A percentile compares a stretch with the other conserved stretches of the same genome.
Evolutionary conservation across 2,329 filamentous ascomycete species (phyloP).

Genomic region (Colletotrichum tanaceti): DNA sequence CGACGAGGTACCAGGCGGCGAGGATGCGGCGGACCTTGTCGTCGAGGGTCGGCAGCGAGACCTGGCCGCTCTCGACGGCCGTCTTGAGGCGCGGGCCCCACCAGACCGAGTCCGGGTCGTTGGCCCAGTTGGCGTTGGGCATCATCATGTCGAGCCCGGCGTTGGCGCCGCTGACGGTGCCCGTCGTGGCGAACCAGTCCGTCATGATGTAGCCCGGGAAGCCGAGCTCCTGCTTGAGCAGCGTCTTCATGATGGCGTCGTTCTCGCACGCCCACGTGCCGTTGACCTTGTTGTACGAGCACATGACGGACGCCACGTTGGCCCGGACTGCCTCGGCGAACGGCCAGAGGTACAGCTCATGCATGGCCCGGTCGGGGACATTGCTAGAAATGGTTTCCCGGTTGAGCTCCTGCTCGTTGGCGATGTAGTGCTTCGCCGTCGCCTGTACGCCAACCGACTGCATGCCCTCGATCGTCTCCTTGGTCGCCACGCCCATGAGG

Average conservation of each 20-base stretch:
- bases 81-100: conserved; percentile 66
- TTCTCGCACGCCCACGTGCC: conserved; percentile 76
- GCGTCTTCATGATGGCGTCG: conserved; percentile 66
- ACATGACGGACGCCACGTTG: conserved; percentile 76
- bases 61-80: conserved; percentile 67
- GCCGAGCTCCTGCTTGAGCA: conserved; percentile 79
- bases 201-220: conserved; percentile 71
- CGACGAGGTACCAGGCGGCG: conserved; percentile 69
- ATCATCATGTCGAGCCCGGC: conserved; percentile 85
- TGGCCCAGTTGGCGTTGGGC: conserved; percentile 74
- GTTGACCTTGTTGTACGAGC: conserved; percentile 79
- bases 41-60: conserved; percentile 70
- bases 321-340: conserved; percentile 76
- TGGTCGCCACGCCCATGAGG: conserved; percentile 71
- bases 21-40: conserved; percentile 76
- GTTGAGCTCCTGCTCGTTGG: conserved; percentile 76
- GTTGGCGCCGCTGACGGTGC: conserved; percentile 72
- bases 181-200: conserved; percentile 84
- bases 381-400: conserved; percentile 66
- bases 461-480: conserved; percentile 70
- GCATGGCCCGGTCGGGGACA: conserved; percentile 73
- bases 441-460: conserved; percentile 58
- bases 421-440: conserved; percentile 69
- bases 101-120: conserved; percentile 50
- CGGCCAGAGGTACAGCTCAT: conserved; percentile 76